Evolutionary conservation across 768 basidiomycete species (phyloP).

Genomic region (Rubroboletus satanas): DNA sequence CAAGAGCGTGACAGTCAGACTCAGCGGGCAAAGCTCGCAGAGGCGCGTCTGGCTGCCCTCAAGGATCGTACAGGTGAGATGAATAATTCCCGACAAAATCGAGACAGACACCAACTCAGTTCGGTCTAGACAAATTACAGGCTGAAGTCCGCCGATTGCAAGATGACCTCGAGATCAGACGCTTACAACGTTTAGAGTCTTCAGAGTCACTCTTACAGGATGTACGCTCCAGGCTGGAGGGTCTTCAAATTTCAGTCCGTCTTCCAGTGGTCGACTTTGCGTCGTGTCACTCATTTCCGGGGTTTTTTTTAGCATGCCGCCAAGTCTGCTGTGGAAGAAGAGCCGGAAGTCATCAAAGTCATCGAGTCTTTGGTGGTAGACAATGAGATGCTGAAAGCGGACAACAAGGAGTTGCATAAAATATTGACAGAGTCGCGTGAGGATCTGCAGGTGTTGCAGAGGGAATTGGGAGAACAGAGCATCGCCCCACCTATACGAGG

Average conservation of each 20-base stretch:
- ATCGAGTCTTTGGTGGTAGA: slow-evolving; percentile 84
- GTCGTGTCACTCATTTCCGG: slow-evolving; percentile 15
- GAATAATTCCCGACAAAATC: slow-evolving; percentile 6
- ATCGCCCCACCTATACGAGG: slow-evolving; percentile 46
- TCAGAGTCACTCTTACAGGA: slow-evolving; percentile 67
- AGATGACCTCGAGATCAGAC: slow-evolving; percentile 57
- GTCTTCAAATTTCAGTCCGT: slow-evolving; percentile 56
- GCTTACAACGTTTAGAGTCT: slow-evolving; percentile 56
- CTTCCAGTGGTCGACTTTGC: neutral
- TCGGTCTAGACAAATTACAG: slow-evolving; percentile 59
- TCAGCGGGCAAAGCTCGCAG: slow-evolving; percentile 64
- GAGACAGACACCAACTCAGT: neutral
- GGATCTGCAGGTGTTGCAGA: slow-evolving; percentile 62
- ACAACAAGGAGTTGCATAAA: slow-evolving; percentile 74
- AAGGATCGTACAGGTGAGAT: slow-evolving; percentile 71
- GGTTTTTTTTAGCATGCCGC: slow-evolving; percentile 35
- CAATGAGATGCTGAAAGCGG: slow-evolving; percentile 77
- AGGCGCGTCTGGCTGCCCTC: slow-evolving; percentile 58
- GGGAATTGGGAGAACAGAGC: slow-evolving; percentile 72
- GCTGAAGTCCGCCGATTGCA: slow-evolving; percentile 61
- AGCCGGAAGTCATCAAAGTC: slow-evolving; percentile 61
- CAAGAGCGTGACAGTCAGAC: slow-evolving; percentile 76
- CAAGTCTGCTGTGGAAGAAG: slow-evolving; percentile 37
- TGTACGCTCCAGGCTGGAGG: slow-evolving; percentile 58
- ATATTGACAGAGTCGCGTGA: slow-evolving; percentile 74